Percentiles rank a stretch among this genome's conserved stretches.
Conservation (phyloP, 2,329 filamentous ascomycete species). For the Fusarium armeniacum region DNA sequence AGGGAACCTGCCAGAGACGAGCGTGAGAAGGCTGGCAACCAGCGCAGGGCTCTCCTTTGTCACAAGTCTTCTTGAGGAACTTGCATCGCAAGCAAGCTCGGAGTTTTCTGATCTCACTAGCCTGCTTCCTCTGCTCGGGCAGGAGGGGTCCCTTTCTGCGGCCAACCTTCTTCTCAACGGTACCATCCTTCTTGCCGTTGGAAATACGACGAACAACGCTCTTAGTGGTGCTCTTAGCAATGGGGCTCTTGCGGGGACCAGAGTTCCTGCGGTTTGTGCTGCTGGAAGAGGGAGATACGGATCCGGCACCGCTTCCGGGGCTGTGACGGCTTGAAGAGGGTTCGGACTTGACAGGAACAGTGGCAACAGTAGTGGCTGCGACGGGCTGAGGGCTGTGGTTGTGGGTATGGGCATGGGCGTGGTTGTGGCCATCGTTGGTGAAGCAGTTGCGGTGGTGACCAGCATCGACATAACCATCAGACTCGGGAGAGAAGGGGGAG, state of each 20-base stretch:
- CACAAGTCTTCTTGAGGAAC: slow-evolving; percentile 99
- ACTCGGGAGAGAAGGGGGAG: slow-evolving; percentile 86
- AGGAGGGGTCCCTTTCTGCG: slow-evolving; percentile 89
- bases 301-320: slow-evolving; percentile 72
- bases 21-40: slow-evolving; percentile 97
- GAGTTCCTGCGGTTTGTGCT: slow-evolving; percentile 74
- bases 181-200: slow-evolving; percentile 82
- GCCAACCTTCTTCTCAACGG: slow-evolving; percentile 90
- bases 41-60: slow-evolving; percentile 95
- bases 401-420: slow-evolving; percentile 53
- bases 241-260: slow-evolving; percentile 81
- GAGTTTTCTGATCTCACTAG: slow-evolving; percentile 95
- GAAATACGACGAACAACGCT: slow-evolving; percentile 84
- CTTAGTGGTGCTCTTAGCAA: slow-evolving; percentile 80
- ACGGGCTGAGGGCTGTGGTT: slow-evolving; percentile 64
- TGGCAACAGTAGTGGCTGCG: slow-evolving; percentile 75
- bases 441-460: slow-evolving; percentile 73
- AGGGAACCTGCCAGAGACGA: slow-evolving; percentile 96
- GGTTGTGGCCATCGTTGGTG: slow-evolving; percentile 67
- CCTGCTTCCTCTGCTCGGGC: slow-evolving; percentile 95
- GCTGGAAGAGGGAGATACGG: slow-evolving; percentile 72
- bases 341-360: slow-evolving; percentile 76
- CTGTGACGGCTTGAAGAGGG: slow-evolving; percentile 68
- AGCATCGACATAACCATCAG: slow-evolving; percentile 78
- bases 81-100: slow-evolving; percentile 95